Base-by-base conservation (phyloP, 2,329 filamentous ascomycete genomes). In the Fusarium caatingaense region DNA sequence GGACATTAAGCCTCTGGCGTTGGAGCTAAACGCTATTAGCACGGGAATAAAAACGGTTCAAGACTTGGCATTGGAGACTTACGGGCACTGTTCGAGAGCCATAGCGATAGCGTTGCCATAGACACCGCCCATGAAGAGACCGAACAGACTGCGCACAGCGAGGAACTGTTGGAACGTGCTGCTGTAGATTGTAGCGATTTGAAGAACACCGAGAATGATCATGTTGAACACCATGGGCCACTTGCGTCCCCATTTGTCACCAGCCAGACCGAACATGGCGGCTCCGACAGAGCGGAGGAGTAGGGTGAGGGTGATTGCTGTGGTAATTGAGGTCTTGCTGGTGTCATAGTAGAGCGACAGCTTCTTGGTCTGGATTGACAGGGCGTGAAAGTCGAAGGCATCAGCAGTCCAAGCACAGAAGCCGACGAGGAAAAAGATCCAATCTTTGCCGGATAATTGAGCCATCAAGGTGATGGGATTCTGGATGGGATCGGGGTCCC, bases 161-260 rank as follows among this genome's bases (percentile, higher is more conserved):
- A 94, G 81, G 78, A 94, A 94, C 73, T 93, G 87, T 57, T 86
- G 78, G 77, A 93, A 96, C 0, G 90, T 94, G 0, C 78, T 74
- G 76, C 88, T 87, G 80, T 93, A 96, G 72, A 93, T 93, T 20
- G 93, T 96, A 25, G 89, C 92, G 62, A 94, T 87, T 77, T 92
- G 88, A 6, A 91, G 80, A 23, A 89, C 70, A 45, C 89, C 89
- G 6, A 93, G 84, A 25, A 93, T 81, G 62, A 94, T 83, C 88
- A 94, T 92, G 83, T 95, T 95, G 73, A 88, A 73, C 11, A 94
- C 90, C 90, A 94, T 93, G 46, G 92, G 92, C 90, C 91, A 93
- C 81, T 94, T 95, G 58, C 93, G 88, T 9, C 93, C 93, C 77
- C 89, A 96, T 70, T 89, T 89, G 79, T 97, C 93, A 69, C 92